A percentile compares a stretch with the other conserved stretches of the same genome.
Conservation (phyloP, 371 early-diverging fungal genomes). For the Saksenaea oblongispora region DNA sequence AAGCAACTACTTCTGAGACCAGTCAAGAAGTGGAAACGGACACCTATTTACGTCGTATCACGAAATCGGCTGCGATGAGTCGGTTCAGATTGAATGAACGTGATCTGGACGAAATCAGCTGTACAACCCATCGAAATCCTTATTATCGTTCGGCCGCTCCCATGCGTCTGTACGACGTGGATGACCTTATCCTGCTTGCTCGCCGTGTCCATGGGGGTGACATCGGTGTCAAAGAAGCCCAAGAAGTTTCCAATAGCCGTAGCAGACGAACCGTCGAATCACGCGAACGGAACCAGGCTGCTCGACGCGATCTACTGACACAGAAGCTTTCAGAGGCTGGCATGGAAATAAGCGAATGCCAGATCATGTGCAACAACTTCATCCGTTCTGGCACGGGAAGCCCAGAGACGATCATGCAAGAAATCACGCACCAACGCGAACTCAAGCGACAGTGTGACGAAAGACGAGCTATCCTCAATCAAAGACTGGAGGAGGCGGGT, state of each 20-base stretch:
- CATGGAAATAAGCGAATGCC: not conserved
- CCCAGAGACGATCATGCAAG: not conserved
- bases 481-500: not conserved
- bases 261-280: not conserved
- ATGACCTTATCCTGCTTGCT: conserved; percentile 9
- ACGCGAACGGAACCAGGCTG: not conserved
- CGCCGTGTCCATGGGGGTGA: conserved; percentile 30
- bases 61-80: not conserved
- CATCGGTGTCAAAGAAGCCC: conserved; percentile 15
- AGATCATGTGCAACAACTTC: not conserved
- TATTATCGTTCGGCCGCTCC: conserved; percentile 18
- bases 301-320: not conserved
- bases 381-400: not conserved
- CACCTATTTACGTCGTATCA: not conserved
- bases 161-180: conserved; percentile 22
- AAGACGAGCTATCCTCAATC: not conserved
- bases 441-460: not conserved
- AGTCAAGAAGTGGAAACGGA: not conserved
- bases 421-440: not conserved
- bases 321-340: not conserved
- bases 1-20: not conserved
- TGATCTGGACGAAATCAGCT: not conserved
- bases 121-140: conserved; percentile 12
- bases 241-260: not conserved
- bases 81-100: not conserved